A percentile compares a stretch with the other conserved stretches of the same genome.
These are phyloP conservation scores for Betula pendula DNA, from an alignment of 306 rosid genomes.

Conservation along the genomic window DNA sequence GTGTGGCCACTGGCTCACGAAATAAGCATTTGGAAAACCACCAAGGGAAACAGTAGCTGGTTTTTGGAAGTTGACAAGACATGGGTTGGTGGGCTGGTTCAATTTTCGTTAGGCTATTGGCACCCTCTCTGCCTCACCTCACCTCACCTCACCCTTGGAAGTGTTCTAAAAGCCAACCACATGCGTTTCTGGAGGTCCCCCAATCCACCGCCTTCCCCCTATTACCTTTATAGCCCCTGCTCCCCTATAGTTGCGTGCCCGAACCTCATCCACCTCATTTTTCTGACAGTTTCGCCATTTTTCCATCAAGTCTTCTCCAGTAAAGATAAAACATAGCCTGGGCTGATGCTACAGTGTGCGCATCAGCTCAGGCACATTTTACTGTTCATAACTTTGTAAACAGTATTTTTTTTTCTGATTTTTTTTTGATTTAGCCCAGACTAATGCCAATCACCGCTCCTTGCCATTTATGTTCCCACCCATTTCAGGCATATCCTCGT, in stretches of 20 bases:
- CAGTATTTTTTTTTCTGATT: no score
- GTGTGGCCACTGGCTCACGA: background rate
- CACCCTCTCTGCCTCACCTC: background rate
- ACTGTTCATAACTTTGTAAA: no score
- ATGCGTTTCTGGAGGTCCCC: conserved; percentile 5
- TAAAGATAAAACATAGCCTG: no score
- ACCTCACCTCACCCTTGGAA: background rate
- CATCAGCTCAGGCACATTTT: no score
- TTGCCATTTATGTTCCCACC: conserved; percentile 5
- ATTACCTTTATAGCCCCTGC: no score
- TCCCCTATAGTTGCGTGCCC: conserved; percentile 33
- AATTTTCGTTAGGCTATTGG: background rate
- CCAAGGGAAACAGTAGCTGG: background rate
- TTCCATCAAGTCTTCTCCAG: no score
- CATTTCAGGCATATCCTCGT: background rate
- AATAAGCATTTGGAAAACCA: conserved; percentile 6
- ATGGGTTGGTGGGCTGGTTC: background rate
- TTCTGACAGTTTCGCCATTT: conserved; percentile 43
- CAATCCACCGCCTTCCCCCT: background rate
- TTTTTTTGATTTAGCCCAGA: no score
- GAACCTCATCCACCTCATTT: conserved; percentile 18
- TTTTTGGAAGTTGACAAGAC: background rate
- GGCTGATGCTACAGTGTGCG: no score
- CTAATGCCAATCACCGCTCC: no score
- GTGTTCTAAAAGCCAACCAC: background rate